phyloP scores from a whole-genome alignment of 2,329 filamentous ascomycete genomes.

The Penicillium sp. region DNA sequence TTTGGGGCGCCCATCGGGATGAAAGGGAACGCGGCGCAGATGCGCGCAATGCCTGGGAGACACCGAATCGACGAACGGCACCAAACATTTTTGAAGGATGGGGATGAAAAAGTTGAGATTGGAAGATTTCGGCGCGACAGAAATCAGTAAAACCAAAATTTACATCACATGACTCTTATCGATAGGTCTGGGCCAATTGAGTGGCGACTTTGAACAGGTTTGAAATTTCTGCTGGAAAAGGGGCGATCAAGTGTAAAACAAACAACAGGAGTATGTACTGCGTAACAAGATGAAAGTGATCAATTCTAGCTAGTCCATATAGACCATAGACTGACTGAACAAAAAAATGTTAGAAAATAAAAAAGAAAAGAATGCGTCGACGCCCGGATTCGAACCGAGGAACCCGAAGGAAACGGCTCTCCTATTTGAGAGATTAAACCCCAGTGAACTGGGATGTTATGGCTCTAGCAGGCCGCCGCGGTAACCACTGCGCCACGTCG shows the following conservation, averaged over 20 bases:
- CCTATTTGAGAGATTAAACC: neutral
- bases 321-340: no score
- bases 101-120: constrained; percentile 7
- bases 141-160: constrained; percentile 22
- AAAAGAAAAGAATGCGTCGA: neutral
- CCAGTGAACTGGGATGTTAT: neutral
- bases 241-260: no score
- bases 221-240: neutral
- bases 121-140: constrained; percentile 9
- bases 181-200: constrained; percentile 5
- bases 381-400: neutral
- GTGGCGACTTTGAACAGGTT: neutral
- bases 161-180: constrained; percentile 22
- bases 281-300: no score
- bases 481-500: neutral
- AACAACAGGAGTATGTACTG: no score
- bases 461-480: neutral
- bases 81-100: constrained; percentile 33
- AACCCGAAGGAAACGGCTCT: constrained; percentile 1
- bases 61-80: constrained; percentile 38
- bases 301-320: no score
- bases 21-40: constrained; percentile 29
- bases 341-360: neutral
- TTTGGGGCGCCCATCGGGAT: constrained; percentile 25
- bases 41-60: constrained; percentile 34